Conservation (phyloP, 169 alveolate genomes). For the Amoebophrya sp. region DNA sequence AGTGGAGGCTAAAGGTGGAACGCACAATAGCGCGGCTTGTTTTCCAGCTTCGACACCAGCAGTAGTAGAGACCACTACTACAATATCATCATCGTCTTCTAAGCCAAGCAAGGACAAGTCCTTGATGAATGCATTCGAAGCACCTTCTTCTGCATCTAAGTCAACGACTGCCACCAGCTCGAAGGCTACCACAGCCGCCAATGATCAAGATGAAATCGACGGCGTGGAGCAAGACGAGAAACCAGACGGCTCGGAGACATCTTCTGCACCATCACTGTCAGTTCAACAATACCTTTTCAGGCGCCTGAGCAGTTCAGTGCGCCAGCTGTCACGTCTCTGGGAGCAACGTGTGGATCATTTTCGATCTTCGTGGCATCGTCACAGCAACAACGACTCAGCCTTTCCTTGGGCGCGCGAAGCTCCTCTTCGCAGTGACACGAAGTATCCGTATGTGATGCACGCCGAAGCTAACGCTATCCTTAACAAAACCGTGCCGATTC, state of each 20-base stretch:
- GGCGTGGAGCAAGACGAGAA: background rate
- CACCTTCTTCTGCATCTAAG: background rate
- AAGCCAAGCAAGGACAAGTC: too few relatives aligned
- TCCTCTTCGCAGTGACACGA: background rate
- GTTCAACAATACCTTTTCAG: too few relatives aligned
- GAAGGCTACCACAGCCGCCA: background rate
- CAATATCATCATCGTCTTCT: background rate
- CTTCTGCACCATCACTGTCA: background rate
- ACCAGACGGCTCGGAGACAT: background rate
- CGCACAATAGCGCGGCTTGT: background rate
- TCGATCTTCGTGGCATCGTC: background rate
- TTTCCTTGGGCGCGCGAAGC: constrained; percentile 8
- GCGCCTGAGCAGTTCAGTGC: too few relatives aligned
- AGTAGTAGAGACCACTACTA: background rate
- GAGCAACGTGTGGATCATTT: background rate
- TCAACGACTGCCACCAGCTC: background rate
- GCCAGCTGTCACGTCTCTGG: too few relatives aligned
- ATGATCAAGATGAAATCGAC: background rate
- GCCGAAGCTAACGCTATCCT: background rate
- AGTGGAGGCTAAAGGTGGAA: background rate
- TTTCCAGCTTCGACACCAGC: background rate
- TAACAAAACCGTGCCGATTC: background rate
- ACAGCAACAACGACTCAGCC: background rate
- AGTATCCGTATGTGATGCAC: constrained; percentile 21
- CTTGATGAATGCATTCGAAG: too few relatives aligned